Conservation (phyloP, 2,329 filamentous ascomycete genomes). For the Fusarium incarnatum region DNA sequence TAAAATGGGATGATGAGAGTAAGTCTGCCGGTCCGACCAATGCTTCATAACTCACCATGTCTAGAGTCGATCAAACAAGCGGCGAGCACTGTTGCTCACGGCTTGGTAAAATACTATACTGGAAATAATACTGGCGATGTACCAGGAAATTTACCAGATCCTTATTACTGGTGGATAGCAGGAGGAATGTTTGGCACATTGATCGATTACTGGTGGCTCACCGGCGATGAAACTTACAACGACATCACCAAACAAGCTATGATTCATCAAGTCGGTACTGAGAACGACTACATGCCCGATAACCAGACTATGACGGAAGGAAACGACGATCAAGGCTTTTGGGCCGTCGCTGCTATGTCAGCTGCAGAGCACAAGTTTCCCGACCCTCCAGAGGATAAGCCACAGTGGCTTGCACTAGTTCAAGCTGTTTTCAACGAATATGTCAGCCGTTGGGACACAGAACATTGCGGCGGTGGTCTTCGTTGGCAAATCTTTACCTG, state of each 20-base stretch:
- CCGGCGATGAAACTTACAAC: conserved; percentile 74
- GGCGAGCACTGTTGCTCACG: conserved; percentile 60
- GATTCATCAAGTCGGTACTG: conserved; percentile 69
- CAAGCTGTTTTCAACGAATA: conserved; percentile 87
- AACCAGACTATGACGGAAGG: conserved; percentile 72
- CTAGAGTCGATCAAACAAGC: conserved; percentile 63
- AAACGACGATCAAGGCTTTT: conserved; percentile 85
- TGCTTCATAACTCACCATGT: not conserved
- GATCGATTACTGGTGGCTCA: conserved; percentile 78
- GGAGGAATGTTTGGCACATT: conserved; percentile 78
- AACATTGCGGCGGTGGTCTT: conserved; percentile 76
- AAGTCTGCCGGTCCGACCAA: not conserved
- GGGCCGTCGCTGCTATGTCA: conserved; percentile 82
- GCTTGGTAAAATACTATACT: conserved; percentile 62
- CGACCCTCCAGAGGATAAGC: conserved; percentile 69
- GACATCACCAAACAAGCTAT: conserved; percentile 69
- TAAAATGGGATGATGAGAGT: conserved; percentile 44
- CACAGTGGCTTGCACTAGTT: conserved; percentile 79
- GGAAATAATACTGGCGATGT: conserved; percentile 70
- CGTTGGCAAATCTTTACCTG: conserved; percentile 88
- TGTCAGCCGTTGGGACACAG: conserved; percentile 74
- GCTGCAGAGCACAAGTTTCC: conserved; percentile 83
- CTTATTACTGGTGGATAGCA: conserved; percentile 82
- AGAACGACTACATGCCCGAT: conserved; percentile 72
- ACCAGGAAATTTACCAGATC: conserved; percentile 68